Percentiles rank a stretch among this genome's conserved stretches.
These are phyloP conservation scores for Ilex paraguariensis DNA, from an alignment of 305 asterid genomes.

Conservation along the genomic window DNA sequence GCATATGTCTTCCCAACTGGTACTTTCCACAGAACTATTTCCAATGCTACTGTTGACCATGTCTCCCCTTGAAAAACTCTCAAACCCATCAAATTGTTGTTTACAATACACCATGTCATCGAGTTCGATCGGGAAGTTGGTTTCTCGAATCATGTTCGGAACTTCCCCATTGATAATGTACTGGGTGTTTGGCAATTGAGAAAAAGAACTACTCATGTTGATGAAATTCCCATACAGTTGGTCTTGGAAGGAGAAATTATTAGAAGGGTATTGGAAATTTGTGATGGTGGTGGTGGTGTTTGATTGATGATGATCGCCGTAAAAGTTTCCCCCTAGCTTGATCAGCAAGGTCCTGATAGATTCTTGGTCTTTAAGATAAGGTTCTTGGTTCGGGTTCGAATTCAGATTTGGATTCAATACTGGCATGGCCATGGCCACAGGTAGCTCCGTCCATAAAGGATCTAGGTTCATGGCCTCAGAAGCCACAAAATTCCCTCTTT, in stretches of 20 bases:
- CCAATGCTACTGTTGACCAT: constrained; percentile 23
- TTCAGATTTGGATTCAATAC: constrained; percentile 3
- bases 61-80: constrained; percentile 23
- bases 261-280: too few relatives aligned
- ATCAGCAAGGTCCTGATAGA: neutral
- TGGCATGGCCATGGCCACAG: constrained; percentile 8
- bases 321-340: too few relatives aligned
- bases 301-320: too few relatives aligned
- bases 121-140: constrained; percentile 4
- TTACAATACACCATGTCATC: constrained; percentile 11
- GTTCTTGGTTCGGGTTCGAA: constrained; percentile 4
- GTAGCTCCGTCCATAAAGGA: constrained; percentile 19
- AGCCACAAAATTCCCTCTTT: constrained; percentile 12
- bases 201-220: neutral
- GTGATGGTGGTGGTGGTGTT: too few relatives aligned
- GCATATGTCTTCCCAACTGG: constrained; percentile 34
- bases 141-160: constrained; percentile 15
- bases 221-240: constrained; percentile 12
- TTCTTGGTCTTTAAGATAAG: neutral
- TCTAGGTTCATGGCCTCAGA: constrained; percentile 12
- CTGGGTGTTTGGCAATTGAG: constrained; percentile 10
- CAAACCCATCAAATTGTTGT: constrained; percentile 20
- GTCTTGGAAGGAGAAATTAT: constrained; percentile 4
- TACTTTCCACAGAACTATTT: constrained; percentile 20
- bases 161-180: constrained; percentile 7